Evolutionary conservation across 305 asterid species (phyloP).

Genomic region (Andrographis paniculata): DNA sequence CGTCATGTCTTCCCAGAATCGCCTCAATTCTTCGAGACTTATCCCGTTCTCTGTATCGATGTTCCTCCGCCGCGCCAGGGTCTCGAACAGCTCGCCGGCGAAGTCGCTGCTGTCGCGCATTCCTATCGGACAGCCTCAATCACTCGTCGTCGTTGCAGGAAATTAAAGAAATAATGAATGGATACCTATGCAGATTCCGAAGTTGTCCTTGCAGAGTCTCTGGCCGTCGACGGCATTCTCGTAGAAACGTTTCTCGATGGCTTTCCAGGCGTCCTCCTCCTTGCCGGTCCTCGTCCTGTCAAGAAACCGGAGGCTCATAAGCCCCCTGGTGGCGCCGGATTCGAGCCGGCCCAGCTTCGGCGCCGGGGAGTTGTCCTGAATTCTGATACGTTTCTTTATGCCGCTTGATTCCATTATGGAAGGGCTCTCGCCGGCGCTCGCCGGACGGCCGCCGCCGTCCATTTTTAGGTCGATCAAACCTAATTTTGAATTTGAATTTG

Average conservation of each 20-base stretch:
- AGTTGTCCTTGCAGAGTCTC: constrained; percentile 64
- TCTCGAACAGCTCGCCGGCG: constrained; percentile 67
- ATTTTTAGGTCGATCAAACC: too few relatives aligned
- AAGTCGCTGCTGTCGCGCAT: constrained; percentile 91
- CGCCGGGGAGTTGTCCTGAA: background rate
- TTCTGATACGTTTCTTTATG: constrained; percentile 23
- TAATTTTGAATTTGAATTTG: too few relatives aligned
- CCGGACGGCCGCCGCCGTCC: too few relatives aligned
- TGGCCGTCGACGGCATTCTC: constrained; percentile 35
- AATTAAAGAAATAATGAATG: constrained; percentile 1
- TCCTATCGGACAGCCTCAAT: constrained; percentile 29
- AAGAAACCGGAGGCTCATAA: constrained; percentile 66
- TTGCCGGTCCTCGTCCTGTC: constrained; percentile 66
- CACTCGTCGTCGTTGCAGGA: background rate
- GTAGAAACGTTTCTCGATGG: constrained; percentile 53
- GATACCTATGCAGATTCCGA: constrained; percentile 82
- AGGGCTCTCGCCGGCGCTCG: constrained; percentile 4
- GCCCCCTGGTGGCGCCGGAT: constrained; percentile 58
- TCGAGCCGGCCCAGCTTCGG: constrained; percentile 35
- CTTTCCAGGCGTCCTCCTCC: constrained; percentile 74
- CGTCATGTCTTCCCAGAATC: constrained; percentile 79
- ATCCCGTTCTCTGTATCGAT: constrained; percentile 52
- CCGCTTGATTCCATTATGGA: constrained; percentile 14
- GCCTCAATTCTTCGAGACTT: constrained; percentile 28
- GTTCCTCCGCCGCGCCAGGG: constrained; percentile 67